A percentile compares a stretch with the other conserved stretches of the same genome.
These are phyloP conservation scores for Pyricularia grisea DNA, from an alignment of 2,329 filamentous ascomycete genomes.

Conservation along the genomic window DNA sequence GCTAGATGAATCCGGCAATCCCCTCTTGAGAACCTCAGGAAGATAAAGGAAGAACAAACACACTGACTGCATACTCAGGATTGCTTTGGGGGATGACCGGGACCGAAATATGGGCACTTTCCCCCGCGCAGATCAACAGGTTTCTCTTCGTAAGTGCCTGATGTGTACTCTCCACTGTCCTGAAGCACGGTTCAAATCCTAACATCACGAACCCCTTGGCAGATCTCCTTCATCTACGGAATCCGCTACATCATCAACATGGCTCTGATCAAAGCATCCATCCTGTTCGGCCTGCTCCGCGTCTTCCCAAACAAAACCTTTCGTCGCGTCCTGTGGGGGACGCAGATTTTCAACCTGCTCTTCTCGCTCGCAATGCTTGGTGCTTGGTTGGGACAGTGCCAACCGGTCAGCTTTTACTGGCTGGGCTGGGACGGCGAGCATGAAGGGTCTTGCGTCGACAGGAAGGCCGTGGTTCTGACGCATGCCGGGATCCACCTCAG, in stretches of 20 bases:
- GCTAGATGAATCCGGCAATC: background rate
- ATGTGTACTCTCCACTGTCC: too few species aligned
- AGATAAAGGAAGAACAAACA: background rate
- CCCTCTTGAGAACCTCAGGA: background rate
- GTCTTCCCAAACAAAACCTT: constrained; percentile 36
- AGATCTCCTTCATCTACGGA: constrained; percentile 27
- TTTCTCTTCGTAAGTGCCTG: background rate
- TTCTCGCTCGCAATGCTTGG: constrained; percentile 32
- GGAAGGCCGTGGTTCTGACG: constrained; percentile 39
- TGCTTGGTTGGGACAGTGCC: constrained; percentile 39
- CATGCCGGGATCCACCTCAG: constrained; percentile 41
- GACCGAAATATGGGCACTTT: background rate
- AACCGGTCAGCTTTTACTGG: constrained; percentile 43
- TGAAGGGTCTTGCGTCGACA: constrained; percentile 36
- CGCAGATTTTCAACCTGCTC: constrained; percentile 26
- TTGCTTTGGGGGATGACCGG: background rate
- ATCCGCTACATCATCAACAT: constrained; percentile 35
- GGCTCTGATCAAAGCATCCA: constrained; percentile 36
- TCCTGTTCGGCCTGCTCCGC: constrained; percentile 45
- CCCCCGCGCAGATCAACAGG: background rate
- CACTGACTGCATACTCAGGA: background rate
- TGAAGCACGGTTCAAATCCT: background rate
- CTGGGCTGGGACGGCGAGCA: constrained; percentile 37
- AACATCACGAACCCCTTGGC: background rate
- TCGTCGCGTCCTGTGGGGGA: constrained; percentile 30